phyloP scores from a whole-genome alignment of 2,329 filamentous ascomycete species.

The Apiospora hydei region DNA sequence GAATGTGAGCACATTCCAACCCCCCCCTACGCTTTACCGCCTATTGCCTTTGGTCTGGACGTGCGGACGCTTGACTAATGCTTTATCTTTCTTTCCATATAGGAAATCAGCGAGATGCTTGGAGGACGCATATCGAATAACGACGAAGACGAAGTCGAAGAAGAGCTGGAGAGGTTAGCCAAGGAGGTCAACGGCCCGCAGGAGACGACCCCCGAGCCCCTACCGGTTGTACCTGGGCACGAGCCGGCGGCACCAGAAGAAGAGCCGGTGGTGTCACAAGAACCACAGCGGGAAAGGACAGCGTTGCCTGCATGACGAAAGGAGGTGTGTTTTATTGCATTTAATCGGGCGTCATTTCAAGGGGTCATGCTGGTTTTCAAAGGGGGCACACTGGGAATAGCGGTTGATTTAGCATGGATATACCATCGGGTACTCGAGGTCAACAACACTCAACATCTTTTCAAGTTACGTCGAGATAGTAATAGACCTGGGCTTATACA shows the following conservation, averaged over 20 bases:
- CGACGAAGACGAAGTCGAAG: constrained; percentile 97
- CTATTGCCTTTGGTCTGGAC: not conserved
- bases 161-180: constrained; percentile 86
- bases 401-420: constrained; percentile 11
- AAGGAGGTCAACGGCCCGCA: constrained; percentile 54
- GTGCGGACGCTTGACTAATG: not conserved
- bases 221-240: constrained; percentile 34
- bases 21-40: not conserved
- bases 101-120: constrained; percentile 94
- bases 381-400: constrained; percentile 7
- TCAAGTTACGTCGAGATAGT: not conserved
- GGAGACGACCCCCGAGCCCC: constrained; percentile 32
- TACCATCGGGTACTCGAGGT: constrained; percentile 12
- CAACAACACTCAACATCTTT: constrained; percentile 13
- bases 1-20: constrained; percentile 61
- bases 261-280: constrained; percentile 25
- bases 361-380: not conserved
- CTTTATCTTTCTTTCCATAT: constrained; percentile 24
- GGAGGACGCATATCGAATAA: constrained; percentile 88
- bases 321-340: constrained; percentile 6
- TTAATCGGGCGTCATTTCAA: not conserved
- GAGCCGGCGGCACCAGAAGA: constrained; percentile 29
- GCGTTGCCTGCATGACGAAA: constrained; percentile 35
- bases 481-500: not conserved
- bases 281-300: constrained; percentile 37